Base-by-base conservation (phyloP, 129 eudicot genomes). In the Flaveria trinervia region DNA sequence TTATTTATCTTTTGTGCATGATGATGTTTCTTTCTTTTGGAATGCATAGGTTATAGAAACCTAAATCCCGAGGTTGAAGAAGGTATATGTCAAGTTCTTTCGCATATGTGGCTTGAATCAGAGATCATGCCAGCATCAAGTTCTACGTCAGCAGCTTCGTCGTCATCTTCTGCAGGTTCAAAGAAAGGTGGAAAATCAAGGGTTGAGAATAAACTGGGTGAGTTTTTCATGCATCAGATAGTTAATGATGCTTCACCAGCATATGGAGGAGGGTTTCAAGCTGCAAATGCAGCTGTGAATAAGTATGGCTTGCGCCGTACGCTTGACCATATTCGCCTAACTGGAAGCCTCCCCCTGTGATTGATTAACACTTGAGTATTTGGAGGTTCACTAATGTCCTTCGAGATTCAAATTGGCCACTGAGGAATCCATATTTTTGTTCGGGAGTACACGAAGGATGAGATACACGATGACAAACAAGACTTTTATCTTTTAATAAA, bases 61-160 rank as follows among this genome's bases (percentile, higher is more conserved):
- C 92, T 95, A 52, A 85, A 83, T 61, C 97, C 96, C 3, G 91
- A 88, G 70, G 86, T 95, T 46, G 99, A 95, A 81, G 97, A 95
- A 87, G 99, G 99, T 12, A 95, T 95, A 70, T 95, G 99, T 74
- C 99, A 95, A 81, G 95, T 95, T 66, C 96, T 95, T 65, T 89
- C 97, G 3, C 73, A 89, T 79, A 92, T 95, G 92, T 95, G 99
- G 99, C 99, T 95, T 5, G 99, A 95, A 78, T 86, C 99, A 20
- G 99, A 95, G 69, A 92, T 92, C 41, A 82, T 89, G 84, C 97
- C 99, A 1, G 82, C 76, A 50, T 76, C 82, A 16, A 85, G 80
- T 28, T 79, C 82, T 45, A 83, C 83, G 30, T 79, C 80, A 57
- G 71, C 79, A 56, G 85, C 89, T 73, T 82, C 97, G 1, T 61